These are phyloP conservation scores for Tolypocladium amazonense DNA, from an alignment of 2,329 filamentous ascomycete genomes.

Conservation along the genomic window DNA sequence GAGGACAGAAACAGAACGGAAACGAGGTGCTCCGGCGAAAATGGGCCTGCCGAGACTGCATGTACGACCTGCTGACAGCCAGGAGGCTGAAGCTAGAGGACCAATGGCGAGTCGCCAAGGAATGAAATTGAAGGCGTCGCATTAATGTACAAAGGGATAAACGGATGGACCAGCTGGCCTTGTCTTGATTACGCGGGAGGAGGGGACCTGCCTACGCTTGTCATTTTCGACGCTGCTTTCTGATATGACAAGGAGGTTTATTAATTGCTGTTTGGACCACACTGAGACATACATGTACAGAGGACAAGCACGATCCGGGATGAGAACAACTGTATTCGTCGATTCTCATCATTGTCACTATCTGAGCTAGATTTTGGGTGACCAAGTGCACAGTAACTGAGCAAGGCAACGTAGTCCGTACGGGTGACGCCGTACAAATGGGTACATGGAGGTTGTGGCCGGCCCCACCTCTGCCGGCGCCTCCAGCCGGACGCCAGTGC, in stretches of 20 bases:
- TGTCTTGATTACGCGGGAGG: background rate
- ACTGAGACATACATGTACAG: background rate
- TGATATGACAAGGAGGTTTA: background rate
- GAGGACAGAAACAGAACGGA: slow-evolving; percentile 14
- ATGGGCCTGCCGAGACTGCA: slow-evolving; percentile 34
- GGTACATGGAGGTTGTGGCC: too few species aligned
- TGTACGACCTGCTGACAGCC: slow-evolving; percentile 20
- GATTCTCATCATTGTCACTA: background rate
- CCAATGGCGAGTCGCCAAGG: slow-evolving; percentile 34
- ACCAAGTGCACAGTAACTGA: too few species aligned
- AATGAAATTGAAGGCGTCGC: slow-evolving; percentile 16
- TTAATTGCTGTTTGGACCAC: background rate
- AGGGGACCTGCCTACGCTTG: background rate
- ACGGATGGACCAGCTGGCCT: background rate
- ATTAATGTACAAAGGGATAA: background rate
- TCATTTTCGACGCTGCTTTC: background rate
- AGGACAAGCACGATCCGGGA: background rate
- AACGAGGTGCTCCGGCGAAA: slow-evolving; percentile 29
- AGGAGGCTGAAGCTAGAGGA: slow-evolving; percentile 27
- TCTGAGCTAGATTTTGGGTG: background rate
- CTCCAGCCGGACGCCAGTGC: background rate
- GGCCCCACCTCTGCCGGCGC: background rate
- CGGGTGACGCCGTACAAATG: too few species aligned
- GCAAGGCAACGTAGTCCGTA: too few species aligned
- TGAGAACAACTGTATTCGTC: background rate